These are phyloP conservation scores for Beauveria rudraprayagi DNA, from an alignment of 2,329 filamentous ascomycete genomes.

Conservation along the genomic window DNA sequence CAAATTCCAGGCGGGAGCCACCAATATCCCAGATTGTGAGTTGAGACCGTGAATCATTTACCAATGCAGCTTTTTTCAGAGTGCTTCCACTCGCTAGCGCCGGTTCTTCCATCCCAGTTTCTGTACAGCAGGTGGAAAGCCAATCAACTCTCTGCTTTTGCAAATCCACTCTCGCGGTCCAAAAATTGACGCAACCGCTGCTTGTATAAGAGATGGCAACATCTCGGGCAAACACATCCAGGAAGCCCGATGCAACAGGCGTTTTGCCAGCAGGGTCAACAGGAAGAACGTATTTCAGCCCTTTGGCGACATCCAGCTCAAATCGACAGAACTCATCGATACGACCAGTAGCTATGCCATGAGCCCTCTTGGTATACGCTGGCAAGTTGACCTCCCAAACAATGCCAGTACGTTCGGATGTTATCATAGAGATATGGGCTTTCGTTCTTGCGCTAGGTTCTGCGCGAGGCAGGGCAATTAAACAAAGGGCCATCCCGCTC, in stretches of 20 bases:
- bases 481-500: constrained; percentile 66
- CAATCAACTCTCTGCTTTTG: constrained; percentile 60
- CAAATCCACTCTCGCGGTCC: constrained; percentile 69
- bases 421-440: constrained; percentile 74
- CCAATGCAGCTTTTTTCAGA: constrained; percentile 77
- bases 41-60: constrained; percentile 63
- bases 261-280: constrained; percentile 78
- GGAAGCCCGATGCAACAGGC: constrained; percentile 64
- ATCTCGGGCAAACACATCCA: constrained; percentile 80
- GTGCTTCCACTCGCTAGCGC: constrained; percentile 78
- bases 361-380: constrained; percentile 26
- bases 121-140: constrained; percentile 72
- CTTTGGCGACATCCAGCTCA: constrained; percentile 51
- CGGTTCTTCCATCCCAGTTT: constrained; percentile 66
- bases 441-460: constrained; percentile 48
- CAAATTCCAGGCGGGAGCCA: constrained; percentile 72
- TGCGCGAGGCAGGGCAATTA: constrained; percentile 62
- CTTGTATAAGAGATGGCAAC: constrained; percentile 79
- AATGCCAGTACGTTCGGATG: constrained; percentile 67
- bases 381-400: constrained; percentile 72
- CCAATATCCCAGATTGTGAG: constrained; percentile 89
- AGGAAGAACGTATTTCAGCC: constrained; percentile 61
- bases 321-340: constrained; percentile 66
- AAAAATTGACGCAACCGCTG: constrained; percentile 68
- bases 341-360: constrained; percentile 16